Conservation (phyloP, 768 basidiomycete species). For the Panellus pusillus region DNA sequence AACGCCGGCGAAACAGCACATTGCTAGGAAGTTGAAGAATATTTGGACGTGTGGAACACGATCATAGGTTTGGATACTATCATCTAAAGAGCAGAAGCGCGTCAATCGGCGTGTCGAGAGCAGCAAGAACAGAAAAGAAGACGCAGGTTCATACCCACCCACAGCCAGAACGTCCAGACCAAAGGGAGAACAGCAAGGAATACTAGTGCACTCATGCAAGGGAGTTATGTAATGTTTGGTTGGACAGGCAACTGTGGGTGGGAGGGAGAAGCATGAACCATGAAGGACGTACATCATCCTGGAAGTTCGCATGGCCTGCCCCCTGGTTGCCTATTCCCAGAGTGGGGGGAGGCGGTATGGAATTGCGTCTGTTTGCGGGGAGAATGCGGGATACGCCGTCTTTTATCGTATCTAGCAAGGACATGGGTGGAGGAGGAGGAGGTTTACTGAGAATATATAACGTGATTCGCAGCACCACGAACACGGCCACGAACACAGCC, state of each 20-base stretch:
- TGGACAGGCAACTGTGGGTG: conserved; percentile 14
- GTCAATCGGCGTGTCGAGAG: conserved; percentile 13
- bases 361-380: conserved; percentile 34
- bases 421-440: conserved; percentile 36
- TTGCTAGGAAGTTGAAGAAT: conserved; percentile 92
- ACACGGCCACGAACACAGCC: no score
- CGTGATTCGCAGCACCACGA: no score
- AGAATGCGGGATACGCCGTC: conserved; percentile 48
- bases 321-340: conserved; percentile 55
- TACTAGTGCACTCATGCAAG: conserved; percentile 44
- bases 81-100: conserved; percentile 53
- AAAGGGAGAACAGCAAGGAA: conserved; percentile 68
- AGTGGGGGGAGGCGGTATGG: conserved; percentile 36
- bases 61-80: conserved; percentile 84
- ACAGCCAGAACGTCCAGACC: conserved; percentile 66
- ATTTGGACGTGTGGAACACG: conserved; percentile 75
- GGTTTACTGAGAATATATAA: conserved; percentile 3
- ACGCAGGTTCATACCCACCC: conserved; percentile 42
- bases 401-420: conserved; percentile 57
- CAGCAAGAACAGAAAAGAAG: conserved; percentile 17
- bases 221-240: conserved; percentile 20
- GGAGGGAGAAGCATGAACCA: conserved; percentile 20
- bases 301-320: conserved; percentile 58
- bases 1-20: conserved; percentile 89
- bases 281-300: conserved; percentile 67